Percentiles rank a stretch among this genome's conserved stretches.
These are phyloP conservation scores for Delonix regia DNA, from an alignment of 306 rosid genomes.

Conservation along the genomic window DNA sequence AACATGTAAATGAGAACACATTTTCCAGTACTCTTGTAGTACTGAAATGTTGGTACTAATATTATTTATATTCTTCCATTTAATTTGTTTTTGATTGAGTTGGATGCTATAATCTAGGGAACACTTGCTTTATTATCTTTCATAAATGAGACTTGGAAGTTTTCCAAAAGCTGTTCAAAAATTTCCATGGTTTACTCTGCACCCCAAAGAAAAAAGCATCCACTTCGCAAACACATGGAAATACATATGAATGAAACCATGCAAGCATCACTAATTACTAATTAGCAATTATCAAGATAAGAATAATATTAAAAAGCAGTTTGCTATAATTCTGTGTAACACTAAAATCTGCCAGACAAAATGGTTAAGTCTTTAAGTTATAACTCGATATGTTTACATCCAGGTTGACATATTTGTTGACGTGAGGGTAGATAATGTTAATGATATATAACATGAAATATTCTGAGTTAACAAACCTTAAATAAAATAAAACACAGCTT, in stretches of 20 bases:
- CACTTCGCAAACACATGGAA: too few species aligned
- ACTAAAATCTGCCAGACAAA: background rate
- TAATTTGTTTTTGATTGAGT: background rate
- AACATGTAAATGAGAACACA: slow-evolving; percentile 6
- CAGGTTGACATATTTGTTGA: background rate
- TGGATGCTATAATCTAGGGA: background rate
- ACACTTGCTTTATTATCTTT: background rate
- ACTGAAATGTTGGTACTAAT: background rate
- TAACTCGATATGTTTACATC: background rate
- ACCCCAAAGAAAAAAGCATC: too few species aligned
- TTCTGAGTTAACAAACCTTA: background rate
- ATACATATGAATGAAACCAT: too few species aligned
- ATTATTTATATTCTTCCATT: background rate
- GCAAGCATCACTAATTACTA: too few species aligned
- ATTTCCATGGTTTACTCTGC: background rate
- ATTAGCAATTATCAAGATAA: background rate
- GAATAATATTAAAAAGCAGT: background rate
- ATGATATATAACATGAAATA: background rate
- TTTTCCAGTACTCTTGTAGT: background rate
- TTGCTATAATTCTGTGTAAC: background rate
- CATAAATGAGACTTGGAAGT: slow-evolving; percentile 1
- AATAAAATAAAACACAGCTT: background rate
- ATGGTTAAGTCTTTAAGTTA: background rate
- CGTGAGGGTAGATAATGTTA: background rate
- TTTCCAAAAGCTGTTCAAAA: slow-evolving; percentile 28